phyloP scores from a whole-genome alignment of 495 filamentous ascomycete genomes.

The Neurospora sp. region DNA sequence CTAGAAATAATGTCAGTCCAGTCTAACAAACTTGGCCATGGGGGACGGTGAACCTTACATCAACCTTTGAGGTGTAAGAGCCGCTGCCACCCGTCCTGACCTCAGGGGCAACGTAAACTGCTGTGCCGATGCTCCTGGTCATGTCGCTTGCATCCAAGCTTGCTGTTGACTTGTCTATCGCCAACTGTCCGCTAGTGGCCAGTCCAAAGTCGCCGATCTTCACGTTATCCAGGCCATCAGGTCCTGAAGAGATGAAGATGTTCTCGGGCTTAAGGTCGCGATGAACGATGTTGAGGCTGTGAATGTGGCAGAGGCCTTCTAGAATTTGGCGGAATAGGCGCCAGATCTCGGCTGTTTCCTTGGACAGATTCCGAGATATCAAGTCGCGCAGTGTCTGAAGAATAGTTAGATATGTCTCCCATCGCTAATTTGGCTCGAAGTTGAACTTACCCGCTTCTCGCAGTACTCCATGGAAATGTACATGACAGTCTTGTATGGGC shows the following conservation, averaged over 20 bases:
- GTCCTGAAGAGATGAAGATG: conserved; percentile 61
- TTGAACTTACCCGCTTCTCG: conserved; percentile 63
- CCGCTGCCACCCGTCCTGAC: conserved; percentile 61
- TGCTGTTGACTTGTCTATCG: conserved; percentile 52
- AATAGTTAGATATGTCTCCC: neutral
- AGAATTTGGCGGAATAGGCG: conserved; percentile 83
- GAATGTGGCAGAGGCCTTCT: conserved; percentile 84
- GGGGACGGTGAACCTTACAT: conserved; percentile 44
- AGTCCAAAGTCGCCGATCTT: conserved; percentile 96
- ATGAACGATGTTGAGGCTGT: conserved; percentile 85
- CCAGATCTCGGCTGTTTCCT: conserved; percentile 72
- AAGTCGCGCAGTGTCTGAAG: conserved; percentile 74
- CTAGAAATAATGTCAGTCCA: conserved; percentile 27
- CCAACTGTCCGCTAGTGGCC: conserved; percentile 76
- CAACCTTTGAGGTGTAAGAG: conserved; percentile 85
- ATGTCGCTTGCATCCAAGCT: conserved; percentile 41
- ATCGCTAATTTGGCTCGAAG: neutral
- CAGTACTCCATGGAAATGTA: conserved; percentile 85
- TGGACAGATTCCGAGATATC: conserved; percentile 64
- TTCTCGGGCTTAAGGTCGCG: conserved; percentile 98
- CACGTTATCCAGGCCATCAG: conserved; percentile 72
- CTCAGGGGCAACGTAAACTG: conserved; percentile 90
- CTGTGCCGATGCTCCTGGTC: conserved; percentile 88
- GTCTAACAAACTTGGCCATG: neutral
- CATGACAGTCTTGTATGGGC: conserved; percentile 31